These are phyloP conservation scores for Crithidia brevicula DNA, from an alignment of 208 protist genomes.

Conservation along the genomic window DNA sequence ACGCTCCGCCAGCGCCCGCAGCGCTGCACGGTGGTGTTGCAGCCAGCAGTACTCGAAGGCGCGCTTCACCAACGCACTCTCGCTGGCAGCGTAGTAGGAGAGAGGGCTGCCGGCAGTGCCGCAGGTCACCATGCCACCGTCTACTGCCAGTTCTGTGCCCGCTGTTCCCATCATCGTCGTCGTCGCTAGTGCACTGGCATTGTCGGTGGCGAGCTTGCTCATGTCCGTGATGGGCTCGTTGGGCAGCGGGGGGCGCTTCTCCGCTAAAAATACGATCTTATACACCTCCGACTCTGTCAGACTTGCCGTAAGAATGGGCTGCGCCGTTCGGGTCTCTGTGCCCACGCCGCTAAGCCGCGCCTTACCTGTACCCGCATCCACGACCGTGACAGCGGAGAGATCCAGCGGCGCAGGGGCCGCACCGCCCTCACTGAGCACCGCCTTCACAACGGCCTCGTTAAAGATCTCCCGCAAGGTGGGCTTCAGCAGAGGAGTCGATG, in stretches of 20 bases:
- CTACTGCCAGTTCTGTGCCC: no score
- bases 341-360: conserved; percentile 4
- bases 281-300: conserved; percentile 27
- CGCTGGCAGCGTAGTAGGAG: conserved; percentile 6
- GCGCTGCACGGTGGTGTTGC: not conserved
- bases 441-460: not conserved
- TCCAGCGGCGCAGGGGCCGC: not conserved
- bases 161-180: no score
- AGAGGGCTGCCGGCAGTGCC: conserved; percentile 2
- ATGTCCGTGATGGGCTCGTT: conserved; percentile 7
- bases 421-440: not conserved
- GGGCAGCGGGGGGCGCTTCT: conserved; percentile 19
- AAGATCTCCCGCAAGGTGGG: not conserved
- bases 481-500: not conserved
- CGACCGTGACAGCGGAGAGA: not conserved
- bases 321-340: not conserved
- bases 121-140: not conserved
- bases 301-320: conserved; percentile 4
- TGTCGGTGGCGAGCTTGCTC: not conserved
- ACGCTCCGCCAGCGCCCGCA: conserved; percentile 11
- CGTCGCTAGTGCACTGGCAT: not conserved
- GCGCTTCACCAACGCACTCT: conserved; percentile 24
- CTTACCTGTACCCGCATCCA: not conserved
- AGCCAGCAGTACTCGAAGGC: conserved; percentile 35
- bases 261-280: conserved; percentile 10